Conservation (phyloP, 352 stramenopile genomes). For the Globisporangium recalcitrans region DNA sequence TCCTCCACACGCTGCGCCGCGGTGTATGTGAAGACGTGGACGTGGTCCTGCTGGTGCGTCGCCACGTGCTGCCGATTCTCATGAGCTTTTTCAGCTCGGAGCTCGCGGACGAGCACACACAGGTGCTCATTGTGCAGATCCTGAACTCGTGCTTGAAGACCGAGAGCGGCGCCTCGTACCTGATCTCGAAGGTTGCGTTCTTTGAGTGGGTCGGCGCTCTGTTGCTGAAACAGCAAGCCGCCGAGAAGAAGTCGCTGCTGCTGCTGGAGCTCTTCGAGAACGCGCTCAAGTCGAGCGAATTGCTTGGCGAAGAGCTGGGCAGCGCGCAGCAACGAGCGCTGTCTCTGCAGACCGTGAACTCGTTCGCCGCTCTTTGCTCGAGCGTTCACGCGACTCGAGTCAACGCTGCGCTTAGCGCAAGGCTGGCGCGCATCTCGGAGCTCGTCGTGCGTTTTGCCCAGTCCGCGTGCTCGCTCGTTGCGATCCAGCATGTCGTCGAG, state of each 20-base stretch:
- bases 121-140: slow-evolving; percentile 64
- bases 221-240: slow-evolving; percentile 22
- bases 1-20: slow-evolving; percentile 70
- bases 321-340: slow-evolving; percentile 30
- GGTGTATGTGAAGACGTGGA: slow-evolving; percentile 63
- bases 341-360: slow-evolving; percentile 31
- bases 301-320: slow-evolving; percentile 28
- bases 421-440: slow-evolving; percentile 22
- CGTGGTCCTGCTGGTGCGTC: slow-evolving; percentile 61
- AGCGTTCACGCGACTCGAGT: slow-evolving; percentile 6
- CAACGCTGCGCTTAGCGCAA: slow-evolving; percentile 13
- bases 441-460: slow-evolving; percentile 30
- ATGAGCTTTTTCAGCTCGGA: slow-evolving; percentile 79
- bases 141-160: slow-evolving; percentile 44
- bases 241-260: slow-evolving; percentile 19
- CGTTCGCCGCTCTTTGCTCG: slow-evolving; percentile 32
- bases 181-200: slow-evolving; percentile 60
- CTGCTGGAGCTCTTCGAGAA: slow-evolving; percentile 37
- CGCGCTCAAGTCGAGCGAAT: slow-evolving; percentile 19
- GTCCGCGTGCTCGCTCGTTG: slow-evolving; percentile 30
- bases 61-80: slow-evolving; percentile 76
- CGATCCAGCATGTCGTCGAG: slow-evolving; percentile 29
- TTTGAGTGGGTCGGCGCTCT: slow-evolving; percentile 55
- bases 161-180: slow-evolving; percentile 34
- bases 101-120: slow-evolving; percentile 72